Evolutionary conservation across 2,329 filamentous ascomycete genomes (phyloP).

Genomic region (Hypomyces rosellus): DNA sequence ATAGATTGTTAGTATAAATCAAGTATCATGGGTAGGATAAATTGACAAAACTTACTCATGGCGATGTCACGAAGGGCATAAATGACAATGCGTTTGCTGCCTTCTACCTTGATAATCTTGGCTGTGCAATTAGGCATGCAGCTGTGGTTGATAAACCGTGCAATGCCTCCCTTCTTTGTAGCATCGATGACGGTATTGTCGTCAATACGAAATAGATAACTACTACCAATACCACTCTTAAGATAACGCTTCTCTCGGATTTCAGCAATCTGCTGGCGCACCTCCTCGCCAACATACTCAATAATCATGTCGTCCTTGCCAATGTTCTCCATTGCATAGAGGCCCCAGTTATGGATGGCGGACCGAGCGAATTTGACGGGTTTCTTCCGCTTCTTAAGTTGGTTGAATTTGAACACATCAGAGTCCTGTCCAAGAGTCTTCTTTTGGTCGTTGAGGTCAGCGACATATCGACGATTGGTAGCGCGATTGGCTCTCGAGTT

Average conservation of each 20-base stretch:
- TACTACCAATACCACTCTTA: conserved; percentile 93
- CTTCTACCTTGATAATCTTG: conserved; percentile 98
- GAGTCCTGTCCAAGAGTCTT: conserved; percentile 76
- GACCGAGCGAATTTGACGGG: conserved; percentile 96
- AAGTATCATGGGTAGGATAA: background rate
- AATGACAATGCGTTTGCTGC: conserved; percentile 97
- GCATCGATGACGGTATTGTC: conserved; percentile 97
- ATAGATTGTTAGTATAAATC: conserved; percentile 19
- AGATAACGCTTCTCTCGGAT: conserved; percentile 87
- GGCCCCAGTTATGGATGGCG: conserved; percentile 96
- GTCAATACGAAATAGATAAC: conserved; percentile 96
- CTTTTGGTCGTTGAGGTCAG: conserved; percentile 93
- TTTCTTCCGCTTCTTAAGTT: conserved; percentile 99
- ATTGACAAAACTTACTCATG: conserved; percentile 65
- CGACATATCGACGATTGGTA: conserved; percentile 89
- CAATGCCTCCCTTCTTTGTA: conserved; percentile 97
- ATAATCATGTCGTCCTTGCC: conserved; percentile 99
- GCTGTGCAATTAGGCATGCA: conserved; percentile 98
- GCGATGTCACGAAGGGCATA: conserved; percentile 94
- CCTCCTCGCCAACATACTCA: conserved; percentile 97
- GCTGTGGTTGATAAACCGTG: conserved; percentile 96
- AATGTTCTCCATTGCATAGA: conserved; percentile 97
- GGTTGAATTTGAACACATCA: conserved; percentile 94
- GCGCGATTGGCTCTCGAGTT: conserved; percentile 90
- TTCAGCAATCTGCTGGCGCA: conserved; percentile 95